Percentiles rank a stretch among this genome's conserved stretches.
Evolutionary conservation across 768 basidiomycete species (phyloP).

Genomic region (Kwoniella mangroviensis): DNA sequence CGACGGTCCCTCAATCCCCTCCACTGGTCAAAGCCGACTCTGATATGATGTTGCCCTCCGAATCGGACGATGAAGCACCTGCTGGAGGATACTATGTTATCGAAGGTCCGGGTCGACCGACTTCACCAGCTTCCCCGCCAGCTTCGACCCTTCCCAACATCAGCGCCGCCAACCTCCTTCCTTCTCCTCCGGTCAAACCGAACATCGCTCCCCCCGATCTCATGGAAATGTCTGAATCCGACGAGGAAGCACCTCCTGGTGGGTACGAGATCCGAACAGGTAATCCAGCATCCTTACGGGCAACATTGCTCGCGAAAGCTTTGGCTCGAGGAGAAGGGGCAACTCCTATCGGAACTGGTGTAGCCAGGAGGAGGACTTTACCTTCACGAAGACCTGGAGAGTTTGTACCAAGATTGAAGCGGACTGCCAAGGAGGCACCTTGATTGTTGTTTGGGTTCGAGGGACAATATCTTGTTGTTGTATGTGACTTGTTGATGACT

Average conservation of each 20-base stretch:
- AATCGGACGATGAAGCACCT: slow-evolving; percentile 56
- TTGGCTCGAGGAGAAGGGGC: background rate
- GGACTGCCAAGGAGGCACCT: slow-evolving; percentile 32
- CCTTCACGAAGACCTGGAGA: slow-evolving; percentile 23
- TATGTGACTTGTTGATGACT: slow-evolving; percentile 1
- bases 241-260: slow-evolving; percentile 47
- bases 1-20: slow-evolving; percentile 22
- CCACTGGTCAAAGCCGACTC: slow-evolving; percentile 48
- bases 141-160: slow-evolving; percentile 9
- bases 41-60: slow-evolving; percentile 55
- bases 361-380: slow-evolving; percentile 28
- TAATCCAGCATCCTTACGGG: slow-evolving; percentile 29
- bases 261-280: slow-evolving; percentile 42
- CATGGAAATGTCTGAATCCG: slow-evolving; percentile 50
- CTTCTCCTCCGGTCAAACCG: slow-evolving; percentile 13
- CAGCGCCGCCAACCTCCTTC: slow-evolving; percentile 24
- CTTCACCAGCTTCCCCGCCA: slow-evolving; percentile 17
- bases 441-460: background rate
- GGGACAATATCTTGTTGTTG: slow-evolving; percentile 10
- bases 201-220: slow-evolving; percentile 9
- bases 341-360: background rate
- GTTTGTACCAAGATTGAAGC: slow-evolving; percentile 2
- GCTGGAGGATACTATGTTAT: slow-evolving; percentile 54
- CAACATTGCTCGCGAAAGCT: slow-evolving; percentile 26
- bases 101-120: slow-evolving; percentile 25